These are phyloP conservation scores for Clavispora asparagi DNA, from an alignment of 805 yeast genomes.

Conservation along the genomic window DNA sequence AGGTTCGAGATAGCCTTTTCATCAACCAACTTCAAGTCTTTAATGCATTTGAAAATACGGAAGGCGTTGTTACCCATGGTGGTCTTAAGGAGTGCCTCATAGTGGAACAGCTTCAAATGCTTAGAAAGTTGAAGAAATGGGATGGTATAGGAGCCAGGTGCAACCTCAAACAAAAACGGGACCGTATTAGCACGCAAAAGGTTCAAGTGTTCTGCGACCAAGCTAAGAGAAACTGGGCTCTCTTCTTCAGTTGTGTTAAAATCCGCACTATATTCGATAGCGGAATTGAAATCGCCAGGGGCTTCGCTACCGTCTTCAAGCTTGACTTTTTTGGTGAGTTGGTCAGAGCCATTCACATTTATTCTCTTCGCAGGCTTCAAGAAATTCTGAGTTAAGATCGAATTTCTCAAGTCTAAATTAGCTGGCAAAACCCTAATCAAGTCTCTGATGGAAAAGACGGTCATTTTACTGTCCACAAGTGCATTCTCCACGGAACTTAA, in stretches of 20 bases:
- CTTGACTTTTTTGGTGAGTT: constrained; percentile 33
- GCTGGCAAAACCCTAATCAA: constrained; percentile 33
- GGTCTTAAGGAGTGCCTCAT: constrained; percentile 53
- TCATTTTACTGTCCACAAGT: constrained; percentile 30
- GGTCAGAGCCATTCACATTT: constrained; percentile 1
- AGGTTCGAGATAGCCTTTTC: constrained; percentile 76
- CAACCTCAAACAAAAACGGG: constrained; percentile 57
- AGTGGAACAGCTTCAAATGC: constrained; percentile 42
- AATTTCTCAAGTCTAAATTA: constrained; percentile 39
- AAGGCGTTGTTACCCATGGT: constrained; percentile 64
- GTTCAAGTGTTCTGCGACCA: constrained; percentile 62
- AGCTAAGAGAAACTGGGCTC: constrained; percentile 22
- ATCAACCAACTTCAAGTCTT: constrained; percentile 65
- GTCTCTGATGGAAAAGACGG: constrained; percentile 32
- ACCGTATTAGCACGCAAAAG: constrained; percentile 48
- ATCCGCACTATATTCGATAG: neutral
- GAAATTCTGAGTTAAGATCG: constrained; percentile 39
- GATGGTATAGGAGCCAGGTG: constrained; percentile 53
- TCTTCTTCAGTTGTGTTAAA: constrained; percentile 2
- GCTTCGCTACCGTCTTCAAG: constrained; percentile 24
- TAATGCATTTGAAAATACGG: constrained; percentile 72
- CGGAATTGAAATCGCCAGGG: neutral
- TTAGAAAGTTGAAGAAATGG: constrained; percentile 54
- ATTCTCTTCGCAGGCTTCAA: constrained; percentile 27
- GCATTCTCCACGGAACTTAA: constrained; percentile 25